Conservation (phyloP, 2,329 filamentous ascomycete genomes). For the Aspergillus sp. region DNA sequence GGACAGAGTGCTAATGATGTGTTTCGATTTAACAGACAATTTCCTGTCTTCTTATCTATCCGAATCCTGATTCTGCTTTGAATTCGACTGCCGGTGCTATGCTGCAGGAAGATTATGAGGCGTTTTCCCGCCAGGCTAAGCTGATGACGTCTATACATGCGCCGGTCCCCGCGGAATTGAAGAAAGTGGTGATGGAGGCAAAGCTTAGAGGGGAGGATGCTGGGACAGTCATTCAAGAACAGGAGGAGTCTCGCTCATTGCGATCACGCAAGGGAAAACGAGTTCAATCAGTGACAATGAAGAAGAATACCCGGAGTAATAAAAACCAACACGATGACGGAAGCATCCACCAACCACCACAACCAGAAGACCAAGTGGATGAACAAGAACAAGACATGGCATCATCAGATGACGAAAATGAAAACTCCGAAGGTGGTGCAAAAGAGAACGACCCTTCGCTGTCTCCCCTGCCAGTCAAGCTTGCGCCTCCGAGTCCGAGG, state of each 20-base stretch:
- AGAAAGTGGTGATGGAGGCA: constrained; percentile 46
- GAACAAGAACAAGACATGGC: constrained; percentile 13
- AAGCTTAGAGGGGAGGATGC: constrained; percentile 51
- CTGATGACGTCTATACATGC: constrained; percentile 62
- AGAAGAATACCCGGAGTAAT: constrained; percentile 16
- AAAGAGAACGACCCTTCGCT: constrained; percentile 48
- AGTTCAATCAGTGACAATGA: constrained; percentile 25
- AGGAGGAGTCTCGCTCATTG: constrained; percentile 11
- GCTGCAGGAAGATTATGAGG: constrained; percentile 55
- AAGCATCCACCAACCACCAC: constrained; percentile 6
- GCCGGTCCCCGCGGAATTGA: constrained; percentile 44
- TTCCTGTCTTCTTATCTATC: constrained; percentile 58
- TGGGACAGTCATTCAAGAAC: constrained; percentile 17
- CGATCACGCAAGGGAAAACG: constrained; percentile 10
- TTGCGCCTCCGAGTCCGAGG: constrained; percentile 30
- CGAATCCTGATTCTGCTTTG: constrained; percentile 60
- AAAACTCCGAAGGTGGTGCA: constrained; percentile 25
- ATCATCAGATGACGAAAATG: constrained; percentile 24
- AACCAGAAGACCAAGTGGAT: background rate
- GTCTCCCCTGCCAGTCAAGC: constrained; percentile 32
- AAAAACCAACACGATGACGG: constrained; percentile 6
- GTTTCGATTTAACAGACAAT: constrained; percentile 43
- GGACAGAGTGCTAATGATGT: background rate
- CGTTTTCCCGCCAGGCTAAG: constrained; percentile 53
- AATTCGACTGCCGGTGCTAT: constrained; percentile 58